A percentile compares a stretch with the other conserved stretches of the same genome.
Evolutionary conservation across 805 yeast genomes (phyloP).

Genomic region (Candida stauntonica): DNA sequence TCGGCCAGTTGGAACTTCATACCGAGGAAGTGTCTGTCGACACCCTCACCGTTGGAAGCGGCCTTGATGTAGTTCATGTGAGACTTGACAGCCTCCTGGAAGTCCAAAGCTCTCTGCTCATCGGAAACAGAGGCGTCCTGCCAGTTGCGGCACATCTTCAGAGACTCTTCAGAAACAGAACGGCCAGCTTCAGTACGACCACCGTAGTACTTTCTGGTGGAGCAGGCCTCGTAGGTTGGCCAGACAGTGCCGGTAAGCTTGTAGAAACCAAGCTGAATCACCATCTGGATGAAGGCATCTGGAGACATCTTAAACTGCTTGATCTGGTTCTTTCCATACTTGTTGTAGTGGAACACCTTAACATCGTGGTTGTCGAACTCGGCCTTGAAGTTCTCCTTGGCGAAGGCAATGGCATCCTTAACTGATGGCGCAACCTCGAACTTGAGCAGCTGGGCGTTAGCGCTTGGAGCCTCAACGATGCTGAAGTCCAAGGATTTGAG

Average conservation of each 20-base stretch:
- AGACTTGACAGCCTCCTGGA: constrained; percentile 65
- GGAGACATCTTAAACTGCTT: constrained; percentile 85
- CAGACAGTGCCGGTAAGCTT: constrained; percentile 73
- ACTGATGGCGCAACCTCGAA: constrained; percentile 58
- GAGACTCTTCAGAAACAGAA: constrained; percentile 69
- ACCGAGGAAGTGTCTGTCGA: constrained; percentile 92
- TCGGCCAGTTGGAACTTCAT: constrained; percentile 63
- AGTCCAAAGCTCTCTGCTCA: constrained; percentile 58
- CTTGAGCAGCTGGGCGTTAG: constrained; percentile 32
- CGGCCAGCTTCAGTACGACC: constrained; percentile 97
- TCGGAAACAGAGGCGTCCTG: constrained; percentile 42
- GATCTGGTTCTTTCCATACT: constrained; percentile 82
- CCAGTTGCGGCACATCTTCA: constrained; percentile 72
- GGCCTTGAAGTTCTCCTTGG: constrained; percentile 50
- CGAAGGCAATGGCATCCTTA: constrained; percentile 47
- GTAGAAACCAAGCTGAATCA: constrained; percentile 86
- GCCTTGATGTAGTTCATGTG: constrained; percentile 70
- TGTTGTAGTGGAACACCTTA: constrained; percentile 73
- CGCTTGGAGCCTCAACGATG: constrained; percentile 1
- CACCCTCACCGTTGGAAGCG: constrained; percentile 84
- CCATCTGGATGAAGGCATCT: constrained; percentile 88
- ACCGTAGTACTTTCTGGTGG: constrained; percentile 80
- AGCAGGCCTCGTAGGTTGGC: constrained; percentile 95
- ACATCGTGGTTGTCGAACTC: constrained; percentile 63
- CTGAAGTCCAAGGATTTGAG: constrained; percentile 16